phyloP scores from a whole-genome alignment of 2,329 filamentous ascomycete species.

The Penicillium sp. region DNA sequence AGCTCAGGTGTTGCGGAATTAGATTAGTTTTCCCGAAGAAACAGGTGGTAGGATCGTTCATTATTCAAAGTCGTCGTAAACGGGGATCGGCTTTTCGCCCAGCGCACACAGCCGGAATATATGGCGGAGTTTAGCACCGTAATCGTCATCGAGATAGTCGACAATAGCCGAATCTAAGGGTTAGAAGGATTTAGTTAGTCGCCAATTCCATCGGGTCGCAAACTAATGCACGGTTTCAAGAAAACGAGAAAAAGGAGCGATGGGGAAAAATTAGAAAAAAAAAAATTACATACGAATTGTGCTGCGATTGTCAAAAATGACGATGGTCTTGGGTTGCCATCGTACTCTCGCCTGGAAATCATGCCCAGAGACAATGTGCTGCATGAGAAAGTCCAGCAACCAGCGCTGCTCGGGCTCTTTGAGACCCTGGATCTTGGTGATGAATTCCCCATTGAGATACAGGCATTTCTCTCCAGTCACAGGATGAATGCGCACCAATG shows the following conservation, averaged over 20 bases:
- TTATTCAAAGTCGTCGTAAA: constrained; percentile 41
- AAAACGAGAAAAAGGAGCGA: background rate
- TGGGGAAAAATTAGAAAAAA: background rate
- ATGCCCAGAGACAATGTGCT: constrained; percentile 53
- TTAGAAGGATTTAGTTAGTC: constrained; percentile 21
- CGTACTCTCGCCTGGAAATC: constrained; percentile 55
- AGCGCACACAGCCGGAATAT: constrained; percentile 57
- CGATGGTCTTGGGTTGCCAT: constrained; percentile 56
- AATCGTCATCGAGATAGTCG: constrained; percentile 54
- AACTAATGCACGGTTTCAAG: constrained; percentile 7
- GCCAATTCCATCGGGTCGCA: constrained; percentile 7
- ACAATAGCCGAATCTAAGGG: constrained; percentile 55
- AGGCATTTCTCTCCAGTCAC: constrained; percentile 55
- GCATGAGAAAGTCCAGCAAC: constrained; percentile 54
- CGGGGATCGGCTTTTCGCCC: constrained; percentile 56
- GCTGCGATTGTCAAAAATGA: constrained; percentile 56
- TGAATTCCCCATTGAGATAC: constrained; percentile 56
- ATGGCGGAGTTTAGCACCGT: constrained; percentile 52
- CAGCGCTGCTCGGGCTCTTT: constrained; percentile 53
- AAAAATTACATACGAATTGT: constrained; percentile 48
- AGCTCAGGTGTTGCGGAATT: constrained; percentile 1
- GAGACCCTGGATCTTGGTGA: constrained; percentile 52
- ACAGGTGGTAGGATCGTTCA: background rate
- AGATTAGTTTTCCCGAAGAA: background rate
- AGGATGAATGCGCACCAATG: constrained; percentile 53